Base-by-base conservation (phyloP, 495 filamentous ascomycete species). In the Aspergillus taichungensis region DNA sequence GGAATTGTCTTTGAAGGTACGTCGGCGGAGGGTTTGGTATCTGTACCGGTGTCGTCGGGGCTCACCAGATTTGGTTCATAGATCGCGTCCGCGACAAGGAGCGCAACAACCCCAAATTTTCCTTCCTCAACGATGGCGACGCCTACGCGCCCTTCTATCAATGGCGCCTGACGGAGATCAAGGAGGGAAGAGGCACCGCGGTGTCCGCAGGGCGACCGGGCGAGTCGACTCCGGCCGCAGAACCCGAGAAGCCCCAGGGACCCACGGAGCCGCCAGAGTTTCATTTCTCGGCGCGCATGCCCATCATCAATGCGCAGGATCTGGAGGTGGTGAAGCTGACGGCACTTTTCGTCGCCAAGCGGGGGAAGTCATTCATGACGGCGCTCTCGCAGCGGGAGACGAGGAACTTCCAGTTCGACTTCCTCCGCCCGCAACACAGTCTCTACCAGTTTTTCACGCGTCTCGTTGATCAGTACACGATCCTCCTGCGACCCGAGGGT, bases 331-430 rank as follows among this genome's bases (percentile, higher is more conserved):
- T 98, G 47, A 82, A 83, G 52, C 70, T 94, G 55, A 95, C 92
- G 27, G 94, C 92, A 24, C 66, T 94, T 32, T 94, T 86, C 65
- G 87, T 88, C 49, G 92, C 94, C 35, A 88, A 86, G 62, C 86
- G 91, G 62, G 94, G 92, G 5, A 82, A 90, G 49, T 79, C 80
- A 13, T 98, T 88, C 63, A 84, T 95, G 79, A 97, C 88, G 5
- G 76, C 81, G 29, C 70, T 98, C 42, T 83, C 82, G 6, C 89
- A 94, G 60, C 78, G 87, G 43, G 92, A 98, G 71, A 74, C 87
- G 10, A 72, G 87, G 48, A 97, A 98, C 64, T 91, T 77, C 57
- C 94, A 98, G 61, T 98, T 97, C 62, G 90, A 97, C 66, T 98
- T 98, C 61, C 72, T 98, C 18, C 82, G 91, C 42, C 91, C 92